Conservation (phyloP, 1,284 basidiomycete genomes). For the Pisolithus thermaeus region DNA sequence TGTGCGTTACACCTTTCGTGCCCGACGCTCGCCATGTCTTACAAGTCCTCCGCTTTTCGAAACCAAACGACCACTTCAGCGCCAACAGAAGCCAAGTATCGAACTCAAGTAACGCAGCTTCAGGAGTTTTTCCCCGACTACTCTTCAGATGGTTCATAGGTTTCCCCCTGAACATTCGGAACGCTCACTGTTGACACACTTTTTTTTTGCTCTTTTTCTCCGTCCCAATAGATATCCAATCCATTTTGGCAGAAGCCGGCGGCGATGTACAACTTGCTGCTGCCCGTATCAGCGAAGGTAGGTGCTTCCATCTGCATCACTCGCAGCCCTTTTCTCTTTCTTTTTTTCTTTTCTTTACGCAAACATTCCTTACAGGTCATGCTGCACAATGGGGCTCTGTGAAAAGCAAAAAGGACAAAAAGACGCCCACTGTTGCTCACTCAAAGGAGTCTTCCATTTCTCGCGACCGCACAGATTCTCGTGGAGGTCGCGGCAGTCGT, state of each 20-base stretch:
- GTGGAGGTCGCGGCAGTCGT: slow-evolving; percentile 59
- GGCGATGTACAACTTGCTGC: slow-evolving; percentile 76
- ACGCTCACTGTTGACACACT: not conserved
- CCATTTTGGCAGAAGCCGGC: slow-evolving; percentile 63
- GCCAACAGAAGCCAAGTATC: slow-evolving; percentile 38
- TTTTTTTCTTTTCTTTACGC: slow-evolving; percentile 8
- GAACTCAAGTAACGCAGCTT: slow-evolving; percentile 52
- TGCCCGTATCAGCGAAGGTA: slow-evolving; percentile 77
- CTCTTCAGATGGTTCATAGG: slow-evolving; percentile 61
- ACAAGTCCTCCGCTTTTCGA: slow-evolving; percentile 45
- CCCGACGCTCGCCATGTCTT: slow-evolving; percentile 39
- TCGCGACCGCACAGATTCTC: slow-evolving; percentile 50
- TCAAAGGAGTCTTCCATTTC: slow-evolving; percentile 43
- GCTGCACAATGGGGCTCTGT: slow-evolving; percentile 85
- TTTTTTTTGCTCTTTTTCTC: slow-evolving; percentile 6
- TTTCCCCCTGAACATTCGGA: slow-evolving; percentile 6
- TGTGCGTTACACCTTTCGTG: too few species aligned
- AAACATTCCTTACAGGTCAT: slow-evolving; percentile 45
- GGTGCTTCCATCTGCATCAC: slow-evolving; percentile 10
- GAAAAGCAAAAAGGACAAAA: slow-evolving; percentile 85
- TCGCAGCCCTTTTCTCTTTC: slow-evolving; percentile 8
- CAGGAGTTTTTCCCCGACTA: slow-evolving; percentile 76
- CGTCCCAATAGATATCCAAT: slow-evolving; percentile 58
- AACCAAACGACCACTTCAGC: slow-evolving; percentile 31
- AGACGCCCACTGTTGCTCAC: slow-evolving; percentile 29